phyloP scores from a whole-genome alignment of 306 rosid species.

The Astragalus membranaceus region DNA sequence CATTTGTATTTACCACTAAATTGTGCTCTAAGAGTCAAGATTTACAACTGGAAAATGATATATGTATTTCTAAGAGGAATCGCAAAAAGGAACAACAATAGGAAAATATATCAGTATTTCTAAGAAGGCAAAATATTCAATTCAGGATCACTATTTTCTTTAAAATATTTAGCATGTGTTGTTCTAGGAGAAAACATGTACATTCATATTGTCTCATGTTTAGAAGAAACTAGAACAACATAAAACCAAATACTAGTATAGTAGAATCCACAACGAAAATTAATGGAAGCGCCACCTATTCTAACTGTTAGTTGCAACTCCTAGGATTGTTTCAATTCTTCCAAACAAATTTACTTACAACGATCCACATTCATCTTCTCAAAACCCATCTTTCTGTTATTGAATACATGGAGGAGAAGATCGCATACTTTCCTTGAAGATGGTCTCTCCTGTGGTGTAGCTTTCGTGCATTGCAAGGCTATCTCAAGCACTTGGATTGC shows the following conservation, averaged over 20 bases:
- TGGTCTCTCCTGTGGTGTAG: constrained; percentile 72
- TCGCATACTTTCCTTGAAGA: constrained; percentile 68
- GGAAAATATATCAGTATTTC: neutral
- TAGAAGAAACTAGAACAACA: neutral
- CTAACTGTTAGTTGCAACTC: neutral
- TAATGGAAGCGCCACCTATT: neutral
- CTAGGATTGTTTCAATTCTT: constrained; percentile 6
- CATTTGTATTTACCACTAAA: too few relatives aligned
- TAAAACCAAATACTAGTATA: too few relatives aligned
- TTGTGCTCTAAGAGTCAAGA: too few relatives aligned
- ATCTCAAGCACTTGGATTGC: constrained; percentile 80
- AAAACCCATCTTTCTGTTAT: constrained; percentile 35
- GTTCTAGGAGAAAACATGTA: neutral
- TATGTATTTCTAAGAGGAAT: neutral
- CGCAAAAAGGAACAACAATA: too few relatives aligned
- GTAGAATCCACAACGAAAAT: constrained; percentile 2
- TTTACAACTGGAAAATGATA: neutral
- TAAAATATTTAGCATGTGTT: neutral
- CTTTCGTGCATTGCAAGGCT: constrained; percentile 81
- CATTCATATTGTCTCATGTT: neutral
- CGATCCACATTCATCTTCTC: constrained; percentile 39
- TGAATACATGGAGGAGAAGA: constrained; percentile 58
- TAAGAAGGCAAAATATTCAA: neutral
- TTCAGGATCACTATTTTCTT: neutral
- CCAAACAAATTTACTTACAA: neutral